Base-by-base conservation (phyloP, 2,329 filamentous ascomycete species). In the Pseudogymnoascus sp. region DNA sequence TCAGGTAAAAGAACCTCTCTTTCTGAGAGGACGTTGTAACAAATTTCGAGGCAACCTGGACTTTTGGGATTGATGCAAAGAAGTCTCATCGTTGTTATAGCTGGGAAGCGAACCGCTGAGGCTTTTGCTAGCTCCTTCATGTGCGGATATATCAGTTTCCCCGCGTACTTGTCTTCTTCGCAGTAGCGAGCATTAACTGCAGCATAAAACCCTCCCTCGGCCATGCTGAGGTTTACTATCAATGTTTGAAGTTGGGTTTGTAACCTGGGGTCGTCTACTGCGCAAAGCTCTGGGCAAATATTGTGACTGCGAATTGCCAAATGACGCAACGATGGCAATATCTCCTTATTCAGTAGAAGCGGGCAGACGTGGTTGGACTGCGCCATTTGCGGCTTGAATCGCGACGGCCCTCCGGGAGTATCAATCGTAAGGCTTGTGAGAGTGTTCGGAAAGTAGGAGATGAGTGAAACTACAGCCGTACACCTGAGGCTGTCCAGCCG, bases 371-470 rank as follows among this genome's bases (percentile, higher is more conserved):
- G 41, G 41, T 46, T 46, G 41, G 41, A 46, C 22, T 46, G 22
- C 22, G 5, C 41, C 22, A 26, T 46, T 46, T 26, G 26, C 8
- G 19, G 60, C 43, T 43, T 61, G 35, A 43, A 43, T 24, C 19
- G 22, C 26, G 38, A 50, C 19, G 22, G 60, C 22, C 43, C 60
- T 5, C 60, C 35, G 5, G 60, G 60, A 16, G 26, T 50, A 46
- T 61, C 60, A 38, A 61, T 50, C 19, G 60, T 61, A 46, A 61
- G 38, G 11, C 26, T 61, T 12, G 60, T 50, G 60, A 61, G 19
- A 28, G 60, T 38, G 37, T 14, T 41, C 11, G 60, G 60, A 41
- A 61, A 16, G 3, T 38, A 14, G 3, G 33, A 46, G 19, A 50
- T 43, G 12, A 61, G 31, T 26, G 38, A 11, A 11, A 24, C 60